Percentiles rank a stretch among this genome's conserved stretches.
Evolutionary conservation across 805 yeast genomes (phyloP).

Genomic region (Metschnikowia cubensis): DNA sequence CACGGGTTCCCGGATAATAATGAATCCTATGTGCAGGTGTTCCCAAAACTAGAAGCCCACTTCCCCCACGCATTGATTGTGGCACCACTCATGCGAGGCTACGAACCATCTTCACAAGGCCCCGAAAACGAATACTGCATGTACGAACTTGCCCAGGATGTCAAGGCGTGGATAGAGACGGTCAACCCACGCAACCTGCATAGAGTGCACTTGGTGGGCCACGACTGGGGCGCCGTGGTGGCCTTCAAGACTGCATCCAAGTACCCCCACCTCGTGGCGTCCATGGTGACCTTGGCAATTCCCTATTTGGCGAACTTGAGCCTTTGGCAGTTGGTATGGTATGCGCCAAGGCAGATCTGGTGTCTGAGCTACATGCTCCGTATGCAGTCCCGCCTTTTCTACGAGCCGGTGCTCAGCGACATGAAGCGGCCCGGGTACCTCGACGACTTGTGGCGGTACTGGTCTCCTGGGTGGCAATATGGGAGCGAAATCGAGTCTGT

Average conservation of each 20-base stretch:
- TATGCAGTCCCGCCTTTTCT: constrained; percentile 30
- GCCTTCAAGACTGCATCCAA: constrained; percentile 31
- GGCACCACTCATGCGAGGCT: constrained; percentile 38
- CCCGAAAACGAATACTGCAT: constrained; percentile 23
- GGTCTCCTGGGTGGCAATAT: constrained; percentile 41
- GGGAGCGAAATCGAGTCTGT: constrained; percentile 26
- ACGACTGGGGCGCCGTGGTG: constrained; percentile 44
- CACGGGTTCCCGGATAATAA: constrained; percentile 42
- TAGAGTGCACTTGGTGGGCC: constrained; percentile 39
- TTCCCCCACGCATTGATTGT: constrained; percentile 23
- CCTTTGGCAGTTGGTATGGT: constrained; percentile 25
- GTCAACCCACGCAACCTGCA: constrained; percentile 18
- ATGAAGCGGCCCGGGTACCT: constrained; percentile 25
- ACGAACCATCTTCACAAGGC: constrained; percentile 32
- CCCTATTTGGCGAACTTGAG: constrained; percentile 31
- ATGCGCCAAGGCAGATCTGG: constrained; percentile 34
- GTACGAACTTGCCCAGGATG: constrained; percentile 31
- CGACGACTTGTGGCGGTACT: constrained; percentile 30
- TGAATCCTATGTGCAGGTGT: constrained; percentile 23
- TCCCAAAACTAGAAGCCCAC: constrained; percentile 19
- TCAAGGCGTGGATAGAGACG: constrained; percentile 28
- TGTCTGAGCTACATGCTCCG: constrained; percentile 34
- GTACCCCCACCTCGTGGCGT: constrained; percentile 32
- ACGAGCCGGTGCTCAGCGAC: constrained; percentile 15
- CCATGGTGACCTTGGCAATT: constrained; percentile 36